A percentile compares a stretch with the other conserved stretches of the same genome.
phyloP scores from a whole-genome alignment of 176 grass and related monocot species.

The Aechmea fasciata region DNA sequence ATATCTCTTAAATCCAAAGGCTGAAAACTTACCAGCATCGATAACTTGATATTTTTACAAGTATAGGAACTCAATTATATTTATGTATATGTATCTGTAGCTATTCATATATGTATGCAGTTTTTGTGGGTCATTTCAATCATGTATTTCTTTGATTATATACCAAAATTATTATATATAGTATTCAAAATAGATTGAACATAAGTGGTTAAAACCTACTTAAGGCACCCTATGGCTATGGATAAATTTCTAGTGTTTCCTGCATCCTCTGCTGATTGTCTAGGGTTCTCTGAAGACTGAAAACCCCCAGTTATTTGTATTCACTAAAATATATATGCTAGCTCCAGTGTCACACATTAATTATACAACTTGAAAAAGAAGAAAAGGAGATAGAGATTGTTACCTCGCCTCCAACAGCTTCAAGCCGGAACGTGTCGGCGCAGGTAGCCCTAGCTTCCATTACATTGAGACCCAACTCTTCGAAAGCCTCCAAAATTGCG shows the following conservation, averaged over 20 bases:
- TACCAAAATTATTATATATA: no score
- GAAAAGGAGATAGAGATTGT: neutral
- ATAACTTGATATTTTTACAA: no score
- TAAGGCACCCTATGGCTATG: neutral
- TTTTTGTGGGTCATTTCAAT: neutral
- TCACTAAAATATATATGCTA: neutral
- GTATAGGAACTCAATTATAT: no score
- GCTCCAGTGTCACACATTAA: neutral
- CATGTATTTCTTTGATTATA: neutral
- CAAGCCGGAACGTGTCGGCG: constrained; percentile 58
- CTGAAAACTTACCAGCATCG: no score
- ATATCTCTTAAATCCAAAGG: no score
- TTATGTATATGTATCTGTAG: neutral
- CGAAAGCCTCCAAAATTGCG: constrained; percentile 60
- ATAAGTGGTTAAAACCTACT: neutral
- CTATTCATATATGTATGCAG: neutral
- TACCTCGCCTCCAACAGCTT: constrained; percentile 71
- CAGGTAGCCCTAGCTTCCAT: constrained; percentile 76
- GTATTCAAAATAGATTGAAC: no score
- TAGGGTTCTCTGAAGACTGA: no score
- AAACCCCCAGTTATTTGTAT: neutral
- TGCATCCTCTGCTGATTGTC: neutral
- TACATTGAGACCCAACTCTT: constrained; percentile 76
- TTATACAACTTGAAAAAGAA: neutral
- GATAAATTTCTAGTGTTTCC: neutral